Evolutionary conservation across 2,329 filamentous ascomycete genomes (phyloP), one percentile per base, ranked within the genome.

Genomic region (Cadophora sp.): DNA sequence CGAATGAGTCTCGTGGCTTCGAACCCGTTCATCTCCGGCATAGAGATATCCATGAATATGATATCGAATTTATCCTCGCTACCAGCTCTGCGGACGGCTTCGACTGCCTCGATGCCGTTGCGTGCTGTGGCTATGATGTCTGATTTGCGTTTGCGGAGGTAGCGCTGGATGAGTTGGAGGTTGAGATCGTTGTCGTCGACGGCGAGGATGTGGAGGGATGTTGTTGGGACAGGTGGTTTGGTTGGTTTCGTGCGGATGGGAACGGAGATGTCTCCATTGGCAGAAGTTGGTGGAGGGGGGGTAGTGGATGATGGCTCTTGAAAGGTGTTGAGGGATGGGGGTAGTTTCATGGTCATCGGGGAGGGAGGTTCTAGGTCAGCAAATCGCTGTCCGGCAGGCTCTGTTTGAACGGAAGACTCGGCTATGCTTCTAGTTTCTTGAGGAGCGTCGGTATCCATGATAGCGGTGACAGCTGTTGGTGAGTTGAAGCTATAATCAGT

Each of bases 21-120:
- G n/a, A 84, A 74, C 0, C 83, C 82, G 67, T 86, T 80, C 78
- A 86, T 83, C 11, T 84, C 78, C 0, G 84, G 85, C 85, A 87
- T 87, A 61, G 81, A 81, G 7, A 86, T 80, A 67, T 86, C 85
- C 82, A 85, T 85, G 36, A 85, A 78, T 6, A 85, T 78, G 27
- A 83, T 76, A 36, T 80, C 79, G 50, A 79, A 80, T 0, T 71
- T 62, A 16, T 75, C 70, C 66, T 70, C 43, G 65, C 61, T 53
- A 77, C 76, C 43, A 16, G 68, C 71, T 80, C 83, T 45, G 4
- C 24, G 41, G 18, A 69, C 61, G 0, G 74, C 72, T 5, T 81
- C 72, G 1, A 85, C 78, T 1, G 83, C 83, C 73, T 84, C 79
- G 7, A 79, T 74, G 8, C 83, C 83, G 67, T 85, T 79, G 5